These are phyloP conservation scores for Eutypella sp. DNA, from an alignment of 2,329 filamentous ascomycete genomes.

Conservation along the genomic window DNA sequence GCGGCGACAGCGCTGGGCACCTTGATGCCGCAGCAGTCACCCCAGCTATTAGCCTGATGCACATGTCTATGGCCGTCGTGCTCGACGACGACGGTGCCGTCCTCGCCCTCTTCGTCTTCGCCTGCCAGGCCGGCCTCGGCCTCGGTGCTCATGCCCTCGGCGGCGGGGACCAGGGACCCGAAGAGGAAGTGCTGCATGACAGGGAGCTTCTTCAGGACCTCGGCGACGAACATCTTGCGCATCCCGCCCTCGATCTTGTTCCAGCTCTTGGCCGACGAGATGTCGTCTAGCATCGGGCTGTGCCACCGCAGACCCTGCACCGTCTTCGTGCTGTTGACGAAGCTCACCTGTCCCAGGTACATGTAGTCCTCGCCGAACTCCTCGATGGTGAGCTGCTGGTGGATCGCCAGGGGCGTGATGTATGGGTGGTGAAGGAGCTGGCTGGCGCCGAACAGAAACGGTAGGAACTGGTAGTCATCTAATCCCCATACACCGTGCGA, in stretches of 20 bases:
- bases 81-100: constrained; percentile 57
- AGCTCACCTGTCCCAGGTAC: constrained; percentile 87
- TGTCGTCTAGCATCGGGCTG: constrained; percentile 96
- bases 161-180: constrained; percentile 75
- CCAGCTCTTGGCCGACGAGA: constrained; percentile 86
- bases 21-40: constrained; percentile 96
- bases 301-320: constrained; percentile 95
- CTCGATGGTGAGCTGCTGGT: constrained; percentile 82
- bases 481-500: constrained; percentile 98
- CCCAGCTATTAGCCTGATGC: constrained; percentile 73
- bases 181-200: constrained; percentile 99
- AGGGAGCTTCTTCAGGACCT: constrained; percentile 87
- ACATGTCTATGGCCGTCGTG: constrained; percentile 64
- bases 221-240: constrained; percentile 92
- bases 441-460: constrained; percentile 89
- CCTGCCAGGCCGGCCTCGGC: constrained; percentile 41
- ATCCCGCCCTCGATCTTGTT: constrained; percentile 89
- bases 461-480: constrained; percentile 95
- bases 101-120: constrained; percentile 46
- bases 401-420: constrained; percentile 75
- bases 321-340: constrained; percentile 95
- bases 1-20: constrained; percentile 93
- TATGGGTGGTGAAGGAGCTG: constrained; percentile 82
- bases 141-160: constrained; percentile 72
- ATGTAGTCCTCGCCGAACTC: constrained; percentile 80